phyloP scores from a whole-genome alignment of 2,329 filamentous ascomycete genomes.

The Sphaerulina vaccinii region DNA sequence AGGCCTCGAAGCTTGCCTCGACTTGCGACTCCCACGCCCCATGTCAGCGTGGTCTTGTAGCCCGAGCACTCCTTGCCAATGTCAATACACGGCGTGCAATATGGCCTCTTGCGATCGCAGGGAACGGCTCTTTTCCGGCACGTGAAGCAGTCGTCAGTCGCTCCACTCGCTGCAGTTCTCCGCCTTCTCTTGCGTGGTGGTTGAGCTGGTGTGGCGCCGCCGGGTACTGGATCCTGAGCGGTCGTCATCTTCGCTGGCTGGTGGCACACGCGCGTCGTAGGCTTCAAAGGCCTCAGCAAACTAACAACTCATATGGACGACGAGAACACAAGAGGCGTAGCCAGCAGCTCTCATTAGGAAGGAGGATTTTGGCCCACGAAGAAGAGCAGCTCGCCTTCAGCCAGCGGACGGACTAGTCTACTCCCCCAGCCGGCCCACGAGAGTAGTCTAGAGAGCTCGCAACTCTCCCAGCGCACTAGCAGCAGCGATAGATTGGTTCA shows the following conservation, averaged over 20 bases:
- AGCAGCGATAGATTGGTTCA: constrained; percentile 10
- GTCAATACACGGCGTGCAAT: constrained; percentile 92
- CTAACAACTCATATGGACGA: not conserved
- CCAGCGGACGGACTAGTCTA: not conserved
- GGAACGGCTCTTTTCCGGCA: constrained; percentile 80
- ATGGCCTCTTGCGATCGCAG: constrained; percentile 88
- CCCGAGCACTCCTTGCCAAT: constrained; percentile 89
- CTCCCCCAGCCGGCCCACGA: not conserved
- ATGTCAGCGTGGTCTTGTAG: constrained; percentile 95
- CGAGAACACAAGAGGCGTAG: no score
- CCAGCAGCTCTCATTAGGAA: constrained; percentile 1
- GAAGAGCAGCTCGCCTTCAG: not conserved
- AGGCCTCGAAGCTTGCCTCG: constrained; percentile 90
- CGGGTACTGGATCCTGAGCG: constrained; percentile 12
- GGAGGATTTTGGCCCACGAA: not conserved
- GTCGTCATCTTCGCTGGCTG: constrained; percentile 12
- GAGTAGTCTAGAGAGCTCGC: constrained; percentile 1
- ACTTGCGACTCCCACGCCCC: constrained; percentile 93
- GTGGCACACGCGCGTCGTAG: not conserved
- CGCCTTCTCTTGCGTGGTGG: constrained; percentile 68
- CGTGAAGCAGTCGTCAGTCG: constrained; percentile 91
- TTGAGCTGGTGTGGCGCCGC: constrained; percentile 16
- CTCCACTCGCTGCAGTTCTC: constrained; percentile 83
- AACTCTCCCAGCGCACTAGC: constrained; percentile 12
- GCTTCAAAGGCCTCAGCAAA: not conserved